These are phyloP conservation scores for Pistacia integerrima DNA, from an alignment of 345 rosid genomes.

Conservation along the genomic window DNA sequence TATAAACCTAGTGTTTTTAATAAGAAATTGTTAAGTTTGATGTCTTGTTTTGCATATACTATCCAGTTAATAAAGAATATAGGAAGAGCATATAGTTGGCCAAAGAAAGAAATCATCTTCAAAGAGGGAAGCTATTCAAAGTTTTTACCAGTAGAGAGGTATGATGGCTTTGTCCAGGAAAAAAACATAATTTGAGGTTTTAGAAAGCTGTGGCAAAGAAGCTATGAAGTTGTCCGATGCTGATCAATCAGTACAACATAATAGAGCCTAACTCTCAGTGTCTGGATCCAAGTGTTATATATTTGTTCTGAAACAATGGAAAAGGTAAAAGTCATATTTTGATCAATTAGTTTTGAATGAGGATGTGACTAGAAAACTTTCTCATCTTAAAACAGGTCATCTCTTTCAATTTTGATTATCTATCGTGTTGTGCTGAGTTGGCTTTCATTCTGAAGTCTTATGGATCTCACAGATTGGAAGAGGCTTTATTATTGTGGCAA, in stretches of 20 bases:
- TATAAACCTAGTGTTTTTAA: conserved; percentile 25
- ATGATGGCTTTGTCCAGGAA: conserved; percentile 51
- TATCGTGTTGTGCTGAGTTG: neutral
- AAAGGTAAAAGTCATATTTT: conserved; percentile 54
- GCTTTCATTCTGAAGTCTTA: conserved; percentile 13
- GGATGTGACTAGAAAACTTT: conserved; percentile 27
- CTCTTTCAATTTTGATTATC: conserved; percentile 16
- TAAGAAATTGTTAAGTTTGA: conserved; percentile 52
- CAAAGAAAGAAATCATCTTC: conserved; percentile 73
- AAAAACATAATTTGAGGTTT: conserved; percentile 56
- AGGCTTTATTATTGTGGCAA: conserved; percentile 15
- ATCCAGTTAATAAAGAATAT: conserved; percentile 75
- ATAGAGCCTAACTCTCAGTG: conserved; percentile 53
- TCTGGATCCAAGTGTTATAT: conserved; percentile 50
- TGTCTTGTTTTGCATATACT: conserved; percentile 61
- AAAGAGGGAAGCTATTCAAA: conserved; percentile 70
- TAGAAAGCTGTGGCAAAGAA: conserved; percentile 68
- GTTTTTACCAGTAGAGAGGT: conserved; percentile 63
- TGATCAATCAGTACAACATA: conserved; percentile 53
- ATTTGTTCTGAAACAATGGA: conserved; percentile 48
- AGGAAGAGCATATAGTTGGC: conserved; percentile 59
- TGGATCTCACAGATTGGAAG: neutral
- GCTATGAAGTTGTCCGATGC: conserved; percentile 60
- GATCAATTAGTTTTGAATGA: conserved; percentile 36
- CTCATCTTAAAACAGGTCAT: neutral